Conservation (phyloP, 495 filamentous ascomycete genomes). For the Poronia punctata region DNA sequence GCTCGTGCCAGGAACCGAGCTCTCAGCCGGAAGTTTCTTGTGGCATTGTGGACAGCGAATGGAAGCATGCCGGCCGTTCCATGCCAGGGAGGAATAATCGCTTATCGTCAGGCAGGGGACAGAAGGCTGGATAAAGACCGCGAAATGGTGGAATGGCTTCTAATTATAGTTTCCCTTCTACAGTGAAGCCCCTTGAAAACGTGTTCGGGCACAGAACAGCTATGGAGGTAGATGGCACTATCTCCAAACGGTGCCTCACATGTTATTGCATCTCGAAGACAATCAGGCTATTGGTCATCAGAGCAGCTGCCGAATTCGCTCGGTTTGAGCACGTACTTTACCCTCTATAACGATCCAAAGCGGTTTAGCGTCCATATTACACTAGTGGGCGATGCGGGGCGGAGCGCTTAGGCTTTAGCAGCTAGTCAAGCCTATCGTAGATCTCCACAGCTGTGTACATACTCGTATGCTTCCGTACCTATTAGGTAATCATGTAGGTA, state of each 20-base stretch:
- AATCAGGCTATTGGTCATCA: constrained; percentile 5
- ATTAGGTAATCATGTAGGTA: no score
- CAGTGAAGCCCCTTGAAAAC: background rate
- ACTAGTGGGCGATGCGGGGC: no score
- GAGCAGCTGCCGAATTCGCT: constrained; percentile 9
- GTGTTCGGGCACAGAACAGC: background rate
- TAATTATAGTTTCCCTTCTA: background rate
- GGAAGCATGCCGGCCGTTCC: constrained; percentile 43
- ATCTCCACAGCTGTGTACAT: no score
- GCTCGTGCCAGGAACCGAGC: constrained; percentile 8
- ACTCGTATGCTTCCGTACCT: no score
- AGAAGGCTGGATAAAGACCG: background rate
- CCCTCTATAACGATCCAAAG: no score
- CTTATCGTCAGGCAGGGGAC: background rate
- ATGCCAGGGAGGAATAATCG: constrained; percentile 23
- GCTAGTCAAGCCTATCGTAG: no score
- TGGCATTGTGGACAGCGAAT: constrained; percentile 37
- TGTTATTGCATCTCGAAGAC: constrained; percentile 3
- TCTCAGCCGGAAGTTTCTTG: constrained; percentile 34
- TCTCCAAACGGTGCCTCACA: constrained; percentile 1
- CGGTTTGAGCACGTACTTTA: no score
- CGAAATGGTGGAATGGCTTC: background rate
- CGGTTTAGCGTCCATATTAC: no score
- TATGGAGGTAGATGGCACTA: background rate
- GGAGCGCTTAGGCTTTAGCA: no score